Evolutionary conservation across 352 stramenopile species (phyloP).

Genomic region (Phytophthora pseudosyringae): DNA sequence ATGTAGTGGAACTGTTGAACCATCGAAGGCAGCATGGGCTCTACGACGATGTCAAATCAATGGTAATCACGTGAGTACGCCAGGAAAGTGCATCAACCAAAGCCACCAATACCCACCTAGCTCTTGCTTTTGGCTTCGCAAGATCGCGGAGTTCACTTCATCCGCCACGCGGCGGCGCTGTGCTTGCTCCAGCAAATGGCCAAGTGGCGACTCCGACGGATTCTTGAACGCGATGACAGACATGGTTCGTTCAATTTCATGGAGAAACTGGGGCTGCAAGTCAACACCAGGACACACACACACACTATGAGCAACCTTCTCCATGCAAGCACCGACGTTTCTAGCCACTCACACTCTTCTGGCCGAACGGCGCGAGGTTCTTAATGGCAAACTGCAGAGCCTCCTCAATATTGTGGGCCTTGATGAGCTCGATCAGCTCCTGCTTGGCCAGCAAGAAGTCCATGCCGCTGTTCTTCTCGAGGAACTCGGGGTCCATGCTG

Average conservation of each 20-base stretch:
- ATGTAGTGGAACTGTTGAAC: slow-evolving; percentile 82
- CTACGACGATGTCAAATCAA: slow-evolving; percentile 28
- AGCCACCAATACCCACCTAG: slow-evolving; percentile 45
- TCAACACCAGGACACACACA: background rate
- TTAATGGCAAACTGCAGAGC: slow-evolving; percentile 78
- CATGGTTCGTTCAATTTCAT: slow-evolving; percentile 84
- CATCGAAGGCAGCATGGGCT: slow-evolving; percentile 79
- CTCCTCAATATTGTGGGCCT: slow-evolving; percentile 60
- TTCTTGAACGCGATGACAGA: slow-evolving; percentile 80
- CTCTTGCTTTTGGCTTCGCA: slow-evolving; percentile 78
- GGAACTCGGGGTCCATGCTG: slow-evolving; percentile 62
- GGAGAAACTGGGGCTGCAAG: slow-evolving; percentile 65
- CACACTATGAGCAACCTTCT: background rate
- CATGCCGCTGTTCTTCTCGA: slow-evolving; percentile 65
- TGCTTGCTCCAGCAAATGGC: slow-evolving; percentile 61
- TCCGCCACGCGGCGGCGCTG: slow-evolving; percentile 73
- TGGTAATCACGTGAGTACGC: slow-evolving; percentile 9
- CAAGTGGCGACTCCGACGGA: slow-evolving; percentile 59
- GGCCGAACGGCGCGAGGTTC: slow-evolving; percentile 72
- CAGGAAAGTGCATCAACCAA: background rate
- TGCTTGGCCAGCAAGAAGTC: slow-evolving; percentile 84
- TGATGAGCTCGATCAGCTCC: slow-evolving; percentile 85
- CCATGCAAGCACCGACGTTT: background rate
- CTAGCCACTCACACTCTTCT: slow-evolving; percentile 68
- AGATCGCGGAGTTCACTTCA: slow-evolving; percentile 78